These are phyloP conservation scores for Roridomyces roridus DNA, from an alignment of 768 basidiomycete genomes.

Conservation along the genomic window DNA sequence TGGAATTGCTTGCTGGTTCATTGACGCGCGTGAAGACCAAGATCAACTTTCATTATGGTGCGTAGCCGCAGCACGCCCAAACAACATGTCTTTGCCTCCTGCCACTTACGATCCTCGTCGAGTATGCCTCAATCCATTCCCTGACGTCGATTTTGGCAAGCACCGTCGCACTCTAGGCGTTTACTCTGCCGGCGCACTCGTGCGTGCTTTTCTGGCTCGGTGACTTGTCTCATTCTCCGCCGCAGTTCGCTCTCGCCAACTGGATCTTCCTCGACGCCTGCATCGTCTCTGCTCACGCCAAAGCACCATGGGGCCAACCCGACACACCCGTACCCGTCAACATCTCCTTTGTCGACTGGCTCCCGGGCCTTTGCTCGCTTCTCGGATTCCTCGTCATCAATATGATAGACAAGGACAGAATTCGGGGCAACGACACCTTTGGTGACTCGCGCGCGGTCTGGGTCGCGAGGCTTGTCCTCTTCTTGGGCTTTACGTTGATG, in stretches of 20 bases:
- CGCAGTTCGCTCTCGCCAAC: conserved; percentile 92
- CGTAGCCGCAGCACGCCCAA: no score
- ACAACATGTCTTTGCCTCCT: conserved; percentile 11
- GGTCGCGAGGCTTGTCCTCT: conserved; percentile 72
- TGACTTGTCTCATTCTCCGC: background rate
- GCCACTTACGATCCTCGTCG: conserved; percentile 18
- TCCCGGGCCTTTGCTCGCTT: conserved; percentile 92
- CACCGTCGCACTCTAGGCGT: conserved; percentile 86
- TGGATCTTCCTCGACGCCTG: conserved; percentile 96
- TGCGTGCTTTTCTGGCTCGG: conserved; percentile 47
- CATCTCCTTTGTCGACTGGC: conserved; percentile 93
- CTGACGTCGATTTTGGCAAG: conserved; percentile 74
- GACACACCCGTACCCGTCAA: conserved; percentile 68
- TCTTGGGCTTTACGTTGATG: conserved; percentile 80
- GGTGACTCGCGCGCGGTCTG: conserved; percentile 69
- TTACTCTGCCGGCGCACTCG: conserved; percentile 90
- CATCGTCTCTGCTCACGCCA: conserved; percentile 86
- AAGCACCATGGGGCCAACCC: conserved; percentile 72
- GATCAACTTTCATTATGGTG: no score
- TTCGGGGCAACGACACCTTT: conserved; percentile 59
- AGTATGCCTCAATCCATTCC: conserved; percentile 73
- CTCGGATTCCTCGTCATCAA: conserved; percentile 94
- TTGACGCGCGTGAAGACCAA: no score
- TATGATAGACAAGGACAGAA: conserved; percentile 86
- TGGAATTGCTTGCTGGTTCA: no score